Evolutionary conservation across 169 alveolate species (phyloP).

Genomic region (Plasmodium yoelii): DNA sequence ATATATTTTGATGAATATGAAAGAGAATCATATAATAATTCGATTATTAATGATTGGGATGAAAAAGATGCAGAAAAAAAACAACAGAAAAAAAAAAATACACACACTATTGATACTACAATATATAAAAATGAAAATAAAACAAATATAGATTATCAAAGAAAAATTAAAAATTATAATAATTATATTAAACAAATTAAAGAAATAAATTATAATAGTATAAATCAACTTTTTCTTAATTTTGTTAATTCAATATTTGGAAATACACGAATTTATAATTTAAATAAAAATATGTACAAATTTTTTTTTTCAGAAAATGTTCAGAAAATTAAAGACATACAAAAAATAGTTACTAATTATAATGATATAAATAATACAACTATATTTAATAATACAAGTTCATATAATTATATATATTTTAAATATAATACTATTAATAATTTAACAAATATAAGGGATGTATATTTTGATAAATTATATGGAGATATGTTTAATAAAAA

Average conservation of each 20-base stretch:
- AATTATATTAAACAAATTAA: conserved; percentile 1
- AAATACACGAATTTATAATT: conserved; percentile 4
- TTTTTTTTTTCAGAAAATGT: conserved; percentile 5
- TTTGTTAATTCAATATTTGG: conserved; percentile 26
- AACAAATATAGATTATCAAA: conserved; percentile 1
- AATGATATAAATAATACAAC: background rate
- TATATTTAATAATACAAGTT: too few relatives aligned
- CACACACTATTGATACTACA: background rate
- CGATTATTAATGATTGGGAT: background rate
- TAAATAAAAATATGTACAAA: conserved; percentile 2
- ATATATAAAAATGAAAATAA: conserved; percentile 2
- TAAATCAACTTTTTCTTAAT: conserved; percentile 25
- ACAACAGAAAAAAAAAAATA: background rate
- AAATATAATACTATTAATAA: conserved; percentile 47
- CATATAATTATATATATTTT: background rate
- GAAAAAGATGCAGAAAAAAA: background rate
- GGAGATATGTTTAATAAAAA: conserved; percentile 31
- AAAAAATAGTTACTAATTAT: background rate
- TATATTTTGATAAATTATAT: conserved; percentile 23
- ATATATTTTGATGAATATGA: conserved; percentile 27
- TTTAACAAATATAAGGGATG: conserved; percentile 20
- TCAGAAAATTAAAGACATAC: conserved; percentile 1
- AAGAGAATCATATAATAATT: background rate
- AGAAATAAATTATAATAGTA: conserved; percentile 35
- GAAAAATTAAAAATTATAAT: conserved; percentile 9